These are phyloP conservation scores for Fusarium subglutinans DNA, from an alignment of 2,329 filamentous ascomycete genomes.

Conservation along the genomic window DNA sequence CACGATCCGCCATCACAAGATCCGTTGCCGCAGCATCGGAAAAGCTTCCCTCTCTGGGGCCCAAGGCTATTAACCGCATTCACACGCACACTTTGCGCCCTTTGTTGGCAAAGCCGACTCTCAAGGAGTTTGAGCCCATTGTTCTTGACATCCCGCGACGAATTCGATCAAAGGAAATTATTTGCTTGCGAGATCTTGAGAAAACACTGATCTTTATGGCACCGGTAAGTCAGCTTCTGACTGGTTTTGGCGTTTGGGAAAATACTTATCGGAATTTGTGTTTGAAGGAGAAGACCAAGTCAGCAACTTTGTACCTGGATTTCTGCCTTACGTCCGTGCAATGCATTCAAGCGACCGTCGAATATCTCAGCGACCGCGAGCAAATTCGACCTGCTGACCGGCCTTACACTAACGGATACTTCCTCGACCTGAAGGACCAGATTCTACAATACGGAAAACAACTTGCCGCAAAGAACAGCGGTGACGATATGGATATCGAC, in stretches of 20 bases:
- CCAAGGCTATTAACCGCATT: slow-evolving; percentile 79
- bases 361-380: slow-evolving; percentile 85
- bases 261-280: slow-evolving; percentile 75
- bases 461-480: slow-evolving; percentile 75
- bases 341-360: slow-evolving; percentile 89
- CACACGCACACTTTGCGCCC: slow-evolving; percentile 81
- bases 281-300: slow-evolving; percentile 81
- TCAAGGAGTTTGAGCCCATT: slow-evolving; percentile 84
- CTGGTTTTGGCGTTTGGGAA: slow-evolving; percentile 66
- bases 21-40: slow-evolving; percentile 62
- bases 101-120: slow-evolving; percentile 74
- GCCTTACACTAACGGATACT: slow-evolving; percentile 95
- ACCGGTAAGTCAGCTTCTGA: slow-evolving; percentile 81
- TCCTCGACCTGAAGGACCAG: slow-evolving; percentile 95
- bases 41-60: slow-evolving; percentile 70
- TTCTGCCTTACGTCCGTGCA: slow-evolving; percentile 92
- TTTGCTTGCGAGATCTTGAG: slow-evolving; percentile 91
- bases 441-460: slow-evolving; percentile 89
- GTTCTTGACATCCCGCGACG: slow-evolving; percentile 80
- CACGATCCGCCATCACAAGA: slow-evolving; percentile 62
- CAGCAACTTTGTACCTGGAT: slow-evolving; percentile 76
- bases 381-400: slow-evolving; percentile 85
- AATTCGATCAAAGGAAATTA: slow-evolving; percentile 85
- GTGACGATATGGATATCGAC: slow-evolving; percentile 67
- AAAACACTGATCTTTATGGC: slow-evolving; percentile 92